phyloP scores from a whole-genome alignment of 495 filamentous ascomycete species.

The Talaromyces wortmannii region DNA sequence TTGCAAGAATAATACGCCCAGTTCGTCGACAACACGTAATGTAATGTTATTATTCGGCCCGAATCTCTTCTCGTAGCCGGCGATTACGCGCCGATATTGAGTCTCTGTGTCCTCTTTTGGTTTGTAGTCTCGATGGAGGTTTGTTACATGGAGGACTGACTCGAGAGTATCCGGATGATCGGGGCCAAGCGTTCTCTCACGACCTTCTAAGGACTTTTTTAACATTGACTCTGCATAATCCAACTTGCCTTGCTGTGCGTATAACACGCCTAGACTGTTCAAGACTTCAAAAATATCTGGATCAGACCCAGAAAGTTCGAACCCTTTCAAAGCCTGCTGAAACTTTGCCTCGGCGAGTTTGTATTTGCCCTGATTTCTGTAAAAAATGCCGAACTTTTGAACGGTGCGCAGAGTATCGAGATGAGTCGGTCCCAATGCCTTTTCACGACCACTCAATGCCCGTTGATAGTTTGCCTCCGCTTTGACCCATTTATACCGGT shows the following conservation, averaged over 20 bases:
- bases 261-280: slow-evolving; percentile 22
- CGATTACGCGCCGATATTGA: too few species aligned
- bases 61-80: too few species aligned
- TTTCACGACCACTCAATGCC: slow-evolving; percentile 23
- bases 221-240: slow-evolving; percentile 29
- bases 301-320: slow-evolving; percentile 24
- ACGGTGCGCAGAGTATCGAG: slow-evolving; percentile 19
- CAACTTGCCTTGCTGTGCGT: slow-evolving; percentile 22
- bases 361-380: slow-evolving; percentile 24
- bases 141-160: too few species aligned
- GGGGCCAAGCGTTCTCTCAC: slow-evolving; percentile 22
- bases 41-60: too few species aligned
- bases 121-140: too few species aligned
- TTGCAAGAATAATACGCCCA: too few species aligned
- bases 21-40: too few species aligned
- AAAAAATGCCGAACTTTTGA: slow-evolving; percentile 28
- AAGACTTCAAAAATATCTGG: slow-evolving; percentile 26
- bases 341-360: slow-evolving; percentile 30
- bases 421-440: slow-evolving; percentile 22
- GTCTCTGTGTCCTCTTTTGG: too few species aligned
- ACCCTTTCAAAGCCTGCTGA: slow-evolving; percentile 15
- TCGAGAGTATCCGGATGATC: too few species aligned
- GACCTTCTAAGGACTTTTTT: slow-evolving; percentile 16
- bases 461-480: slow-evolving; percentile 24
- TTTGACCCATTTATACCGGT: slow-evolving; percentile 18